Percentiles rank a stretch among this genome's conserved stretches.
These are phyloP conservation scores for Pyrus hybrid DNA, from an alignment of 331 rosid species.

Conservation along the genomic window DNA sequence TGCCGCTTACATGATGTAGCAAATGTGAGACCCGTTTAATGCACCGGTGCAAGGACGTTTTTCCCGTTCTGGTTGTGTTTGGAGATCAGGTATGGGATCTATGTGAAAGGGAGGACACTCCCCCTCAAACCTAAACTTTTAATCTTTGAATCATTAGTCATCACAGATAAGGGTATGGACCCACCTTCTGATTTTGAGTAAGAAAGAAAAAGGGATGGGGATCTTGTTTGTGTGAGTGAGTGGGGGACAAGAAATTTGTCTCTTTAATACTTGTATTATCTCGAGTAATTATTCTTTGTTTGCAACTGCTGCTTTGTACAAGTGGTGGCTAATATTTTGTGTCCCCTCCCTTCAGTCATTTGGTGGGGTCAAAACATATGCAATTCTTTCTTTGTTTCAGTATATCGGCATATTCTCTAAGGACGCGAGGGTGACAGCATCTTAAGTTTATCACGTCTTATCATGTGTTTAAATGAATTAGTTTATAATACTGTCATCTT, in stretches of 20 bases:
- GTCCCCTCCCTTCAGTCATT: background rate
- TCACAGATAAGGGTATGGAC: conserved; percentile 11
- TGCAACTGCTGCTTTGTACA: background rate
- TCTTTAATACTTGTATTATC: background rate
- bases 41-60: background rate
- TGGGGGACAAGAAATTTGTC: conserved; percentile 29
- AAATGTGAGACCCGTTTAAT: background rate
- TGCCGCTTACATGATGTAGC: background rate
- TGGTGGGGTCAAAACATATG: conserved; percentile 15
- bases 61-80: background rate
- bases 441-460: no score
- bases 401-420: background rate
- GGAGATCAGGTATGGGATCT: background rate
- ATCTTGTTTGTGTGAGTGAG: conserved; percentile 21
- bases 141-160: background rate
- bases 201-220: conserved; percentile 1
- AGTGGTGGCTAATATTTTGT: background rate
- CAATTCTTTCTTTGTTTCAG: conserved; percentile 8
- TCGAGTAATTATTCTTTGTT: conserved; percentile 2
- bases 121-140: conserved; percentile 5
- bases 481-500: no score
- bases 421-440: background rate
- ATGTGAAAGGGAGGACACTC: background rate
- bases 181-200: conserved; percentile 1
- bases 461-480: background rate